Evolutionary conservation across 257 asterid species (phyloP), one percentile per base, ranked within the genome.

Genomic region (Solanum chmielewskii): DNA sequence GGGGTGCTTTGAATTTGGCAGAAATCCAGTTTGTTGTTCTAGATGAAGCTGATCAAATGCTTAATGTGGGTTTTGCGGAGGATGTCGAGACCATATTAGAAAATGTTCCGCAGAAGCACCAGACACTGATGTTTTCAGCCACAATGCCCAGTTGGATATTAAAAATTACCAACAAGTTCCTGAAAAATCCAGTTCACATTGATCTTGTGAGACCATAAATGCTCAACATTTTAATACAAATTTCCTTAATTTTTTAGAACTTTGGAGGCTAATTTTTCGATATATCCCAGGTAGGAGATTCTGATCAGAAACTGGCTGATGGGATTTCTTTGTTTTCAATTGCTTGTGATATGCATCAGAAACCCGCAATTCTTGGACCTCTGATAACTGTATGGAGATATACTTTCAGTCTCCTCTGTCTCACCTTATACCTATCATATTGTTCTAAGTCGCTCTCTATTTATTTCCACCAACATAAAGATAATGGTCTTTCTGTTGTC

Each of bases 11-110:
- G 90, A 90, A 93, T 89, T 89, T 97, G 86, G 64, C 94, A 1
- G 96, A 95, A 89, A 94, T 97, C 78, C 91, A 93, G 90, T 97
- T 94, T 90, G 94, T 95, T 83, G 97, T 97, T 89, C 94, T 97
- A 77, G 98, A 97, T 89, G 99, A 97, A 91, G 98, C 98, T 83
- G 99, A 97, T 91, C 98, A 97, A 92, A 97, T 97, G 99, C 99
- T 97, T 89, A 97, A 94, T 49, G 98, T 97, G 80, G 99, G 99
- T 25, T 97, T 97, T 82, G 98, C 98, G 20, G 99, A 97, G 7
- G 96, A 92, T 89, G 99, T 97, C 64, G 98, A 97, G 93, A 90
- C 90, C 76, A 97, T 97, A 78, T 91, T 97, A 89, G 94, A 94
- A 87, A 93, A 89, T 89, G 92, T 96, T 25, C 92, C 87, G 27